A percentile compares a stretch with the other conserved stretches of the same genome.
Evolutionary conservation across 345 rosid species (phyloP).

Genomic region (Dovyalis caffra): DNA sequence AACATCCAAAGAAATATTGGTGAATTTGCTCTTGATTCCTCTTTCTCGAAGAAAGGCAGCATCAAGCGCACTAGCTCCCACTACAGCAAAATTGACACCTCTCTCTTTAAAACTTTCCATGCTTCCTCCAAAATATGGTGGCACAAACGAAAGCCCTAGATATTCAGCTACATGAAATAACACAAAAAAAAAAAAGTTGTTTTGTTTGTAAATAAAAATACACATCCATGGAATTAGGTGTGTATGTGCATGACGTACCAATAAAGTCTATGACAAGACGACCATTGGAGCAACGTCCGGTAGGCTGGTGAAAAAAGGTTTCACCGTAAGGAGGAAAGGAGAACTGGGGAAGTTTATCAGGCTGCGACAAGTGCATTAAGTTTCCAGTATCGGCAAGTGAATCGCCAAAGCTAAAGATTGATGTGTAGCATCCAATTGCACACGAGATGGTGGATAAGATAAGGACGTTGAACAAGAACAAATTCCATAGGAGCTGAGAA

Average conservation of each 20-base stretch:
- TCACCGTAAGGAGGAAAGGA: conserved; percentile 45
- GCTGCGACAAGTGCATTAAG: conserved; percentile 15
- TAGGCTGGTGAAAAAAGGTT: conserved; percentile 42
- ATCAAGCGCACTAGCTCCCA: conserved; percentile 51
- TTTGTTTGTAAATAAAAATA: too few species aligned
- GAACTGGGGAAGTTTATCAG: conserved; percentile 13
- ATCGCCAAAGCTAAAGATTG: conserved; percentile 63
- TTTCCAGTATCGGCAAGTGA: conserved; percentile 56
- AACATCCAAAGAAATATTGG: conserved; percentile 37
- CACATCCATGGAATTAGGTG: neutral
- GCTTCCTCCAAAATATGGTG: conserved; percentile 38
- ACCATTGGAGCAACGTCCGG: conserved; percentile 53
- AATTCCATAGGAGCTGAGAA: neutral
- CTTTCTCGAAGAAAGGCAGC: conserved; percentile 20
- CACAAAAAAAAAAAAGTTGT: neutral
- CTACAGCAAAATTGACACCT: conserved; percentile 57
- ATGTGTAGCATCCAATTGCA: conserved; percentile 8
- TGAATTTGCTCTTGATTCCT: conserved; percentile 24
- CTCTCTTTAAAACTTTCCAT: conserved; percentile 10
- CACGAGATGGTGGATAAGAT: neutral
- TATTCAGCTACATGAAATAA: conserved; percentile 29
- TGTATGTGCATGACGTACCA: conserved; percentile 31
- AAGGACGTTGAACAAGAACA: neutral
- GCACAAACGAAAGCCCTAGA: conserved; percentile 38
- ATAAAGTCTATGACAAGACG: conserved; percentile 55